Percentiles rank a stretch among this genome's conserved stretches.
Conservation (phyloP, 108 stramenopile species). For the Nitzschia putrida region DNA sequence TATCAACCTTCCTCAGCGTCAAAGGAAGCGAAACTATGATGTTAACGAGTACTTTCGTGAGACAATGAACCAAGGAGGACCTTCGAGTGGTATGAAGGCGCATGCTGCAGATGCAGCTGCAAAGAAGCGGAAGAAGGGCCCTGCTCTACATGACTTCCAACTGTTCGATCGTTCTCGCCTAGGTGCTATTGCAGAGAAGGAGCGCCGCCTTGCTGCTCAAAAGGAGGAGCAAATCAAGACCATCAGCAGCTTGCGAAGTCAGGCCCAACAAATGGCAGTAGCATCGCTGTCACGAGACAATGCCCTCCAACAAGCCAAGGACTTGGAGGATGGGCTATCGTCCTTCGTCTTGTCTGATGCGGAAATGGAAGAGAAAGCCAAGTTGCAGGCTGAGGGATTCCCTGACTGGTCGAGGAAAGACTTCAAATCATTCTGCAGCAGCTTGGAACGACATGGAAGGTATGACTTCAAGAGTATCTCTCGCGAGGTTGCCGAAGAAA, state of each 20-base stretch:
- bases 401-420: constrained; percentile 93
- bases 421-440: constrained; percentile 86
- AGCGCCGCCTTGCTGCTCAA: constrained; percentile 68
- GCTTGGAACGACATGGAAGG: constrained; percentile 90
- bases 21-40: constrained; percentile 97
- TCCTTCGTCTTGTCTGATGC: constrained; percentile 52
- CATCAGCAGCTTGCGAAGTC: constrained; percentile 70
- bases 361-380: constrained; percentile 63
- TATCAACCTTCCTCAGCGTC: constrained; percentile 94
- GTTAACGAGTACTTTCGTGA: constrained; percentile 91
- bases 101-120: constrained; percentile 75
- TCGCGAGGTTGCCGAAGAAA: constrained; percentile 79
- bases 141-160: constrained; percentile 92
- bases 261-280: constrained; percentile 39
- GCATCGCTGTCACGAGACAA: constrained; percentile 1
- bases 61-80: constrained; percentile 61
- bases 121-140: constrained; percentile 86
- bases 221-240: constrained; percentile 67
- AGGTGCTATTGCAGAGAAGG: constrained; percentile 71
- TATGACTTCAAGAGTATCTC: constrained; percentile 76
- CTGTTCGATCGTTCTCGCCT: constrained; percentile 86
- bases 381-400: constrained; percentile 86
- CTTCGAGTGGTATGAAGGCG: constrained; percentile 61
- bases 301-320: constrained; percentile 52
- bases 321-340: constrained; percentile 63